A percentile compares a stretch with the other conserved stretches of the same genome.
Evolutionary conservation across 2,329 filamentous ascomycete genomes (phyloP).

Genomic region (Scopulariopsis brevicaulis): DNA sequence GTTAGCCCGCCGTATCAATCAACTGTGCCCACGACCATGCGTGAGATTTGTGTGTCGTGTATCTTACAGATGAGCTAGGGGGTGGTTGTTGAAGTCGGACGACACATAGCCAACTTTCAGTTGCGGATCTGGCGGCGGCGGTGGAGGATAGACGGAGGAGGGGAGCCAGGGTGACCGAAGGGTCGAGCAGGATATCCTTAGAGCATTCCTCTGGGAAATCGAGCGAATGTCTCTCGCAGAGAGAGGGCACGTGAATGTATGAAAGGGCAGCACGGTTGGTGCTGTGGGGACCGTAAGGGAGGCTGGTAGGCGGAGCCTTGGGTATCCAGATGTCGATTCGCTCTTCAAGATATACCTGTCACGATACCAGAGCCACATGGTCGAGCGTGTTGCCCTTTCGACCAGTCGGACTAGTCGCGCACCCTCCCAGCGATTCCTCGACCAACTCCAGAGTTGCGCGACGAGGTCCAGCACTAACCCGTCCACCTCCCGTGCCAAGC

Average conservation of each 20-base stretch:
- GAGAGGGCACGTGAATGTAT: constrained; percentile 92
- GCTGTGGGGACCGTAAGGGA: constrained; percentile 71
- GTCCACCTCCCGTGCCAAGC: constrained; percentile 22
- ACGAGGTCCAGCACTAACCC: constrained; percentile 23
- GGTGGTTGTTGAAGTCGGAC: constrained; percentile 98
- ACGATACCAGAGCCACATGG: constrained; percentile 79
- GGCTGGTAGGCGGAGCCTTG: constrained; percentile 60
- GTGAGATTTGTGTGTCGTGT: not conserved
- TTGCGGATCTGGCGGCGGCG: constrained; percentile 66
- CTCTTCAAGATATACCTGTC: constrained; percentile 60
- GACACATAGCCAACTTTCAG: constrained; percentile 95
- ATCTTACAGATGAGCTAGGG: constrained; percentile 71
- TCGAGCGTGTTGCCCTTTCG: constrained; percentile 69
- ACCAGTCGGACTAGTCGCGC: constrained; percentile 72
- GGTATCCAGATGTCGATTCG: constrained; percentile 50
- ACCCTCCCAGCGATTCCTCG: constrained; percentile 74
- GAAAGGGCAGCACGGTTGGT: constrained; percentile 90
- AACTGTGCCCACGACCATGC: not conserved
- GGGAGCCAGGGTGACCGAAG: constrained; percentile 81
- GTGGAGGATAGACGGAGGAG: constrained; percentile 69
- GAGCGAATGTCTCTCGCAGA: constrained; percentile 83
- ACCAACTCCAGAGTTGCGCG: constrained; percentile 45
- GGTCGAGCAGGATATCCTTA: constrained; percentile 86
- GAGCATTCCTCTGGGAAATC: constrained; percentile 90
- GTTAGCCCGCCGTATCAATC: not conserved